Evolutionary conservation across 192 early-diverging fungal species (phyloP).

Genomic region (Gamsiella multidivaricata): DNA sequence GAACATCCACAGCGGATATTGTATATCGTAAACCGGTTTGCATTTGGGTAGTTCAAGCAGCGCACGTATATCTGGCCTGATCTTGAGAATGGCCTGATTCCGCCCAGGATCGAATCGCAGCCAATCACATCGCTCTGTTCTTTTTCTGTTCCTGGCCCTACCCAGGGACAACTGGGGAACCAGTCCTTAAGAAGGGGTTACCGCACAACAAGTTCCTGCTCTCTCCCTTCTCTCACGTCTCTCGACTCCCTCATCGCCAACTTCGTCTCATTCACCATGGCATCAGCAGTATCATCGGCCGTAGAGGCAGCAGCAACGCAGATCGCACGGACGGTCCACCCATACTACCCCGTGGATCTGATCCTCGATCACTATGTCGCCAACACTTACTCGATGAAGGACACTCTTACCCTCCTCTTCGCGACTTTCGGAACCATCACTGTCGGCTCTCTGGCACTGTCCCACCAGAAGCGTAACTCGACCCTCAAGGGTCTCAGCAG

Average conservation of each 20-base stretch:
- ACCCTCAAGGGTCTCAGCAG: constrained; percentile 38
- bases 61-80: too few relatives aligned
- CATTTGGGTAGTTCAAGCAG: too few relatives aligned
- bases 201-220: too few relatives aligned
- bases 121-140: too few relatives aligned
- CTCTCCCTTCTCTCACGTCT: too few relatives aligned
- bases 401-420: constrained; percentile 48
- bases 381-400: constrained; percentile 43
- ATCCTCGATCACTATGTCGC: constrained; percentile 57
- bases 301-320: not conserved
- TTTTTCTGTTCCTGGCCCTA: too few relatives aligned
- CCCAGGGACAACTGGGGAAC: too few relatives aligned
- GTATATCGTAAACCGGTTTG: too few relatives aligned
- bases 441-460: constrained; percentile 19
- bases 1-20: too few relatives aligned
- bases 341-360: constrained; percentile 58
- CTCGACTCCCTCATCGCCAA: constrained; percentile 3
- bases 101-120: too few relatives aligned
- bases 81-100: too few relatives aligned
- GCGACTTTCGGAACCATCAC: constrained; percentile 40
- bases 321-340: constrained; percentile 29
- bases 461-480: constrained; percentile 31
- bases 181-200: too few relatives aligned
- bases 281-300: not conserved
- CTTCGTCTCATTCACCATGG: not conserved